Evolutionary conservation across 306 rosid genomes (phyloP).

Genomic region (Vigna nakashimae): DNA sequence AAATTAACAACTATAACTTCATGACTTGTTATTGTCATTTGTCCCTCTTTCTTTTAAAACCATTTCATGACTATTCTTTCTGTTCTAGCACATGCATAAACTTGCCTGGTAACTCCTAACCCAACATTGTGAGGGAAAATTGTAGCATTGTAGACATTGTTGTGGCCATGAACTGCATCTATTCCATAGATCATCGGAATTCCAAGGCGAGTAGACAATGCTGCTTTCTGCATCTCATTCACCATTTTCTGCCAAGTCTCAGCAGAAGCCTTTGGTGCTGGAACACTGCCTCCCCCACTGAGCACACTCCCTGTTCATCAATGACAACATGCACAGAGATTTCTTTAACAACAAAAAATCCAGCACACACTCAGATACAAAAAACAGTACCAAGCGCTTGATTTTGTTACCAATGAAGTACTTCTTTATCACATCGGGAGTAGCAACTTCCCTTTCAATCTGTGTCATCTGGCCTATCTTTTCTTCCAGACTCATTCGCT

Average conservation of each 20-base stretch:
- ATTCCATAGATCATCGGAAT: conserved; percentile 98
- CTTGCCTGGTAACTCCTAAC: conserved; percentile 95
- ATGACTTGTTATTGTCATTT: neutral
- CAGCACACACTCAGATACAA: neutral
- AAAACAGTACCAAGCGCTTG: neutral
- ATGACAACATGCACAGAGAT: conserved; percentile 1
- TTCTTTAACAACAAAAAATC: conserved; percentile 15
- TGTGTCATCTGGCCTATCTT: conserved; percentile 96
- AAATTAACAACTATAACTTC: conserved; percentile 5
- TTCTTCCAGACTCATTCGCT: conserved; percentile 74
- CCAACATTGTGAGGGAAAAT: conserved; percentile 95
- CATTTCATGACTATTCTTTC: conserved; percentile 6
- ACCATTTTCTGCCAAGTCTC: conserved; percentile 80
- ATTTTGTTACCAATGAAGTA: conserved; percentile 71
- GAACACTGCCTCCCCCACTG: conserved; percentile 99
- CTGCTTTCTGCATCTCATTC: conserved; percentile 77
- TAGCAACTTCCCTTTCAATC: conserved; percentile 76
- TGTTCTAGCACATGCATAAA: neutral
- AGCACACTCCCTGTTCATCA: conserved; percentile 86
- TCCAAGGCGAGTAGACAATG: conserved; percentile 85
- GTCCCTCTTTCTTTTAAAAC: neutral
- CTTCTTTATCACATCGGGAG: conserved; percentile 68
- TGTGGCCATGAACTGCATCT: conserved; percentile 97
- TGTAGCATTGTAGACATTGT: conserved; percentile 85
- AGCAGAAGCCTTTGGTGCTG: conserved; percentile 79